Conservation (phyloP, 2,329 filamentous ascomycete genomes). For the Talaromyces sp. region DNA sequence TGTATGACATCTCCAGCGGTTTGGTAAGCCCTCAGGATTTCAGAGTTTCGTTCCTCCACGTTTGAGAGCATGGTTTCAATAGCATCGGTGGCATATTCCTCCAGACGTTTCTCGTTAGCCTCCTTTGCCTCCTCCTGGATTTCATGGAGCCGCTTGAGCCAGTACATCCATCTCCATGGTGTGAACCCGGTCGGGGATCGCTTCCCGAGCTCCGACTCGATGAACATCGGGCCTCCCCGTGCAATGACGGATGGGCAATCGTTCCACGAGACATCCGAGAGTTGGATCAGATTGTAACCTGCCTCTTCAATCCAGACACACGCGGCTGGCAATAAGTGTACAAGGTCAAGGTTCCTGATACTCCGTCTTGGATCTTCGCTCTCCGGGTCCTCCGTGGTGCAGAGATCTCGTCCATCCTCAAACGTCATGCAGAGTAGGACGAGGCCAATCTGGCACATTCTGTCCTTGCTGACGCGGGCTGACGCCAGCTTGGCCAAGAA, state of each 20-base stretch:
- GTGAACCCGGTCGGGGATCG: constrained; percentile 18
- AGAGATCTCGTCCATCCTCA: constrained; percentile 13
- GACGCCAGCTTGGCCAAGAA: constrained; percentile 22
- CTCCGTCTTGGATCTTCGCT: constrained; percentile 12
- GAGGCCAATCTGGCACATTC: constrained; percentile 17
- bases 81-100: constrained; percentile 15
- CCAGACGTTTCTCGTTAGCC: constrained; percentile 15
- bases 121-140: constrained; percentile 16
- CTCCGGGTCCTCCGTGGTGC: constrained; percentile 13
- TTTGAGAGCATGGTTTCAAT: constrained; percentile 17
- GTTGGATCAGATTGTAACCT: neutral
- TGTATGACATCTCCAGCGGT: constrained; percentile 9
- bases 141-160: constrained; percentile 21
- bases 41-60: constrained; percentile 14
- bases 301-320: neutral
- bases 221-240: constrained; percentile 14
- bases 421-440: constrained; percentile 15
- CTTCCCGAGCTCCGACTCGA: constrained; percentile 19
- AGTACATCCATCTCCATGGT: constrained; percentile 23
- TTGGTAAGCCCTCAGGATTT: constrained; percentile 13
- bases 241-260: constrained; percentile 15
- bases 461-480: constrained; percentile 16
- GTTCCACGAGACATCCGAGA: neutral
- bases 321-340: neutral
- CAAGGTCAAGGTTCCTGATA: constrained; percentile 10